Evolutionary conservation across 1,284 basidiomycete species (phyloP).

Genomic region (Pseudomicrostroma phylloplanum): DNA sequence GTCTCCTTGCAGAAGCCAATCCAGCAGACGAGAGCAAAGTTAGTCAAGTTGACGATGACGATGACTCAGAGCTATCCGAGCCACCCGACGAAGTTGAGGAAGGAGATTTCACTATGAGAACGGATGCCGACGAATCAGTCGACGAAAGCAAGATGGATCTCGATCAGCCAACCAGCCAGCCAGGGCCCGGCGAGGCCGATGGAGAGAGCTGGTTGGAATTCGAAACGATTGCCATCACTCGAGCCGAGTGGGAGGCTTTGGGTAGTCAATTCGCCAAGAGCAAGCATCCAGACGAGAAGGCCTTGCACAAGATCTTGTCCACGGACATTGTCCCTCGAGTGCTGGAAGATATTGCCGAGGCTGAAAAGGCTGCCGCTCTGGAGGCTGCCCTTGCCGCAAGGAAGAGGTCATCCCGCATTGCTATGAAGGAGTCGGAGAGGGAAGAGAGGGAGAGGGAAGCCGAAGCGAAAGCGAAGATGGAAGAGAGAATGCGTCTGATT

Average conservation of each 20-base stretch:
- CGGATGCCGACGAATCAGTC: constrained; percentile 18
- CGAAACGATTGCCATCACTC: constrained; percentile 67
- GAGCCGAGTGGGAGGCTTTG: constrained; percentile 61
- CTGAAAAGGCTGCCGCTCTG: constrained; percentile 58
- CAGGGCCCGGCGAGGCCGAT: constrained; percentile 16
- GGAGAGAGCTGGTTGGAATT: constrained; percentile 44
- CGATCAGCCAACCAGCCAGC: constrained; percentile 5
- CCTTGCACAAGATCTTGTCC: constrained; percentile 64
- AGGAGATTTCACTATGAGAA: not conserved
- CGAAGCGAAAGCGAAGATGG: constrained; percentile 52
- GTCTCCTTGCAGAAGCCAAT: constrained; percentile 4
- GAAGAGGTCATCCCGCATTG: constrained; percentile 76
- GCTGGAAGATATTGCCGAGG: constrained; percentile 54
- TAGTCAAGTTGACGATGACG: constrained; percentile 2
- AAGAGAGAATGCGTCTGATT: constrained; percentile 53
- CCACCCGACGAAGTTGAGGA: constrained; percentile 19
- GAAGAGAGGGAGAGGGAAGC: constrained; percentile 55
- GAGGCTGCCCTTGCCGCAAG: constrained; percentile 63
- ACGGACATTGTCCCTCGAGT: constrained; percentile 65
- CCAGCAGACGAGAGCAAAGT: not conserved
- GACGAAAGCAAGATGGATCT: constrained; percentile 15
- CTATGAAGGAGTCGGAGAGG: constrained; percentile 58
- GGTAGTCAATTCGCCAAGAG: constrained; percentile 66
- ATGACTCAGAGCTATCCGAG: constrained; percentile 42
- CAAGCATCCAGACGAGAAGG: constrained; percentile 71